Conservation (phyloP, 2,329 filamentous ascomycete genomes). For the Dactylella cylindrospora region DNA sequence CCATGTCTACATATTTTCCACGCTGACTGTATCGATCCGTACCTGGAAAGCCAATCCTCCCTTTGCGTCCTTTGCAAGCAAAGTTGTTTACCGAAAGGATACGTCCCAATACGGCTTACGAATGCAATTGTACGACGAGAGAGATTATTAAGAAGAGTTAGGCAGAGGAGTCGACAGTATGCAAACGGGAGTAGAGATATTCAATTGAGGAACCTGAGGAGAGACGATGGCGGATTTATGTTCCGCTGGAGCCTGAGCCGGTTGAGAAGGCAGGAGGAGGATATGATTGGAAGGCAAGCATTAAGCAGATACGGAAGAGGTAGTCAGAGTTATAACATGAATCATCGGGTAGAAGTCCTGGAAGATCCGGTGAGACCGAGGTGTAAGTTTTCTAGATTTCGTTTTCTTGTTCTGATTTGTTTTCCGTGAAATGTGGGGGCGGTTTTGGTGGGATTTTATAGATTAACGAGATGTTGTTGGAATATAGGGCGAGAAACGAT, state of each 20-base stretch:
- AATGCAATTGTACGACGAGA: constrained; percentile 86
- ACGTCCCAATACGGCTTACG: constrained; percentile 68
- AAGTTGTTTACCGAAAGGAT: constrained; percentile 70
- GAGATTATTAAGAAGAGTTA: constrained; percentile 64
- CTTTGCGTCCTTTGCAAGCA: constrained; percentile 90
- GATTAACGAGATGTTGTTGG: neutral
- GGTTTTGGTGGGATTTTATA: neutral
- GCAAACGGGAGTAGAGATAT: neutral
- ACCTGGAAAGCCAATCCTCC: constrained; percentile 74
- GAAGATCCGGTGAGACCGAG: constrained; percentile 32
- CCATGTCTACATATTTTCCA: constrained; percentile 93
- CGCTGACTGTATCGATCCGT: constrained; percentile 84
- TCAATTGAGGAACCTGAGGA: neutral
- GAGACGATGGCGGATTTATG: constrained; percentile 14
- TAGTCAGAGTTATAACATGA: neutral
- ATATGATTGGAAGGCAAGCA: constrained; percentile 32
- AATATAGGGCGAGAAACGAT: constrained; percentile 30
- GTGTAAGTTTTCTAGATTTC: constrained; percentile 37
- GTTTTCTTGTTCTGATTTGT: neutral
- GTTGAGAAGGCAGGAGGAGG: constrained; percentile 34
- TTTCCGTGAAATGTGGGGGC: neutral
- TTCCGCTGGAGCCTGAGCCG: constrained; percentile 31
- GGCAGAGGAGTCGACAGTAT: constrained; percentile 54
- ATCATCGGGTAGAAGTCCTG: neutral
- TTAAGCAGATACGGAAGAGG: constrained; percentile 17